A percentile compares a stretch with the other conserved stretches of the same genome.
Conservation (phyloP, 495 filamentous ascomycete genomes). For the Podospora conica region DNA sequence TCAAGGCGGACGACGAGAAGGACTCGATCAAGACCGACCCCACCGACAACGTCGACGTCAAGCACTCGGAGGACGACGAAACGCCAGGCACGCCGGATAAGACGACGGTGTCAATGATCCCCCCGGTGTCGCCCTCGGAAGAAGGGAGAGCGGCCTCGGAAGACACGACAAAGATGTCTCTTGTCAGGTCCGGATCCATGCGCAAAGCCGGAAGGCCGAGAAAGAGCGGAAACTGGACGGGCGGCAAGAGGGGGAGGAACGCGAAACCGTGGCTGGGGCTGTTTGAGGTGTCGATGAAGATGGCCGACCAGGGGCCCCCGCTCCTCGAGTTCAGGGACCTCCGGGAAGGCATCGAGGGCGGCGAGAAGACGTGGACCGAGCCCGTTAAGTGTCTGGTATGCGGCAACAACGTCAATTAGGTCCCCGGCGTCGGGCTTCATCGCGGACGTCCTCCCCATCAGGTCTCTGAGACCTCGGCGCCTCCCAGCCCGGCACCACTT, state of each 20-base stretch:
- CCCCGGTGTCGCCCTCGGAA: conserved; percentile 9
- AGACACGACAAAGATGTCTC: background rate
- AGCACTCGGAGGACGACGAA: conserved; percentile 26
- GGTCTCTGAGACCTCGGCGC: no score
- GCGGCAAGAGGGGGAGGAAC: conserved; percentile 17
- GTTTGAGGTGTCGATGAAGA: conserved; percentile 36
- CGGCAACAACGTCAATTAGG: conserved; percentile 31
- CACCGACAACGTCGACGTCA: conserved; percentile 25
- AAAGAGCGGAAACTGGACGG: no score
- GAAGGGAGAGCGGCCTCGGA: conserved; percentile 9
- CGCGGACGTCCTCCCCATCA: background rate
- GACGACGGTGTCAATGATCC: conserved; percentile 13
- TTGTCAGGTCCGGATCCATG: conserved; percentile 11
- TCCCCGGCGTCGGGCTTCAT: background rate
- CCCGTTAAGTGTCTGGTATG: conserved; percentile 40
- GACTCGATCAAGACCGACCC: conserved; percentile 28
- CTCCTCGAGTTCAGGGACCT: conserved; percentile 40
- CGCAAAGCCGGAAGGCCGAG: conserved; percentile 20
- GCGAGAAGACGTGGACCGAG: conserved; percentile 44
- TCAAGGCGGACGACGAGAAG: conserved; percentile 33
- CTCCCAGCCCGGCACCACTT: background rate
- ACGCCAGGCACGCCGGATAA: conserved; percentile 20
- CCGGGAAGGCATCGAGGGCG: conserved; percentile 34
- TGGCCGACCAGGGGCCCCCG: conserved; percentile 25
- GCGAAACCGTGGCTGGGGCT: conserved; percentile 39